Conservation (phyloP, 2,329 filamentous ascomycete genomes). For the Lizonia empirigonia region DNA sequence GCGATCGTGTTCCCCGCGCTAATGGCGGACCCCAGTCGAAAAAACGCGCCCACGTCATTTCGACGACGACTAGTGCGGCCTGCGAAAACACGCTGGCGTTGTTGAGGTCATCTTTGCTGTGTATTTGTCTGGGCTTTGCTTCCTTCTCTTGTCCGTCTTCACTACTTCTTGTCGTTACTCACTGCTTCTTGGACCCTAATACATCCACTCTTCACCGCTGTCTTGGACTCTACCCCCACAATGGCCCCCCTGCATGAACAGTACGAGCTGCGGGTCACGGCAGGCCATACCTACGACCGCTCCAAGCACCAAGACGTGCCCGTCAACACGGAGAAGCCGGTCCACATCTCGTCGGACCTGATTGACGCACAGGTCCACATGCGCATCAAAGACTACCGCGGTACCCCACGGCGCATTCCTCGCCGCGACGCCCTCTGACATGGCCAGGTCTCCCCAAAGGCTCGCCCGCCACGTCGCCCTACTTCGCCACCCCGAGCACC, state of each 20-base stretch:
- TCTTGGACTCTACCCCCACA: not conserved
- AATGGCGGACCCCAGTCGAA: conserved; percentile 6
- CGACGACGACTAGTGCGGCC: not conserved
- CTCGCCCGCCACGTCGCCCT: conserved; percentile 73
- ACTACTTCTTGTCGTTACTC: too few relatives aligned
- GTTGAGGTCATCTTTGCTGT: too few relatives aligned
- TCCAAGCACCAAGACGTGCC: conserved; percentile 73
- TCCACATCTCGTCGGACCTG: conserved; percentile 67
- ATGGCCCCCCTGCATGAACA: conserved; percentile 58
- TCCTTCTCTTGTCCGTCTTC: too few relatives aligned
- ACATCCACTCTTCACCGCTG: too few relatives aligned
- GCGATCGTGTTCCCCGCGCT: conserved; percentile 9
- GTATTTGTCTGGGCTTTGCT: too few relatives aligned
- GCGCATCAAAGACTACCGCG: conserved; percentile 69
- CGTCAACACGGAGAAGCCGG: conserved; percentile 71
- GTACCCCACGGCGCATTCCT: conserved; percentile 23
- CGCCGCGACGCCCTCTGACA: not conserved
- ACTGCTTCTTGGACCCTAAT: too few relatives aligned
- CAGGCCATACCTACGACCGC: conserved; percentile 76
- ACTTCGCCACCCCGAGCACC: conserved; percentile 77
- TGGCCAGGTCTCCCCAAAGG: conserved; percentile 68
- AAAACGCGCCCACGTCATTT: conserved; percentile 16
- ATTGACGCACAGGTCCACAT: conserved; percentile 74
- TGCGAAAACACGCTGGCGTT: too few relatives aligned
- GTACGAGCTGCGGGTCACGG: conserved; percentile 81